These are phyloP conservation scores for Cyathus striatus DNA, from an alignment of 768 basidiomycete species.

Conservation along the genomic window DNA sequence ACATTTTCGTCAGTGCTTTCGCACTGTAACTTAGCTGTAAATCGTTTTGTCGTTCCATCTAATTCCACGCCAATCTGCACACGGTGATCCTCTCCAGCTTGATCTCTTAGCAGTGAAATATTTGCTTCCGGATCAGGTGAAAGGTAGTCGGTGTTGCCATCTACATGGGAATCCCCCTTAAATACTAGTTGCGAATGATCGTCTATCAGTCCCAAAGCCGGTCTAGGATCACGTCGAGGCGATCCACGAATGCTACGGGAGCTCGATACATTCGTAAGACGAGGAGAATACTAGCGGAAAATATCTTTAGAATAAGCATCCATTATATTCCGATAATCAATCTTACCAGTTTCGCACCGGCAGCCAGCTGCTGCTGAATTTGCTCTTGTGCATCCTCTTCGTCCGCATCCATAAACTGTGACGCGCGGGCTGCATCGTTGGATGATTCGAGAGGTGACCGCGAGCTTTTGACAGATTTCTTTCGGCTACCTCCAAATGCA, in stretches of 20 bases:
- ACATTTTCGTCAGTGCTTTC: conserved; percentile 63
- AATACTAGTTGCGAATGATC: conserved; percentile 31
- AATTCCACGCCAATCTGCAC: conserved; percentile 53
- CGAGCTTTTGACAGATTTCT: conserved; percentile 17
- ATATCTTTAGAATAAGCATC: conserved; percentile 5
- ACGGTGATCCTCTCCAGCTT: conserved; percentile 49
- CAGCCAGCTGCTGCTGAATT: conserved; percentile 79
- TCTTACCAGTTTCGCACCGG: conserved; percentile 67
- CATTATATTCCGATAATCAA: too few species aligned
- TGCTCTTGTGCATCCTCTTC: conserved; percentile 80
- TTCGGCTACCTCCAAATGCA: conserved; percentile 18
- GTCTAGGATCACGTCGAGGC: conserved; percentile 52
- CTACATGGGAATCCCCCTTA: conserved; percentile 41
- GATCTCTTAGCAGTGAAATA: conserved; percentile 54
- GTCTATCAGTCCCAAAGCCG: conserved; percentile 35
- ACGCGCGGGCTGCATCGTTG: conserved; percentile 49
- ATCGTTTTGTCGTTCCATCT: conserved; percentile 30
- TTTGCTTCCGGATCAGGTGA: conserved; percentile 42
- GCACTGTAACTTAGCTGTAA: conserved; percentile 44
- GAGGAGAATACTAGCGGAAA: conserved; percentile 51
- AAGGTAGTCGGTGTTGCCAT: conserved; percentile 37
- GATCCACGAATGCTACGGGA: conserved; percentile 68
- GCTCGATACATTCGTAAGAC: conserved; percentile 54
- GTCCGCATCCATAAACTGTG: conserved; percentile 89
- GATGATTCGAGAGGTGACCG: conserved; percentile 25